Conservation (phyloP, 768 basidiomycete species). For the Lactarius akahatsu region DNA sequence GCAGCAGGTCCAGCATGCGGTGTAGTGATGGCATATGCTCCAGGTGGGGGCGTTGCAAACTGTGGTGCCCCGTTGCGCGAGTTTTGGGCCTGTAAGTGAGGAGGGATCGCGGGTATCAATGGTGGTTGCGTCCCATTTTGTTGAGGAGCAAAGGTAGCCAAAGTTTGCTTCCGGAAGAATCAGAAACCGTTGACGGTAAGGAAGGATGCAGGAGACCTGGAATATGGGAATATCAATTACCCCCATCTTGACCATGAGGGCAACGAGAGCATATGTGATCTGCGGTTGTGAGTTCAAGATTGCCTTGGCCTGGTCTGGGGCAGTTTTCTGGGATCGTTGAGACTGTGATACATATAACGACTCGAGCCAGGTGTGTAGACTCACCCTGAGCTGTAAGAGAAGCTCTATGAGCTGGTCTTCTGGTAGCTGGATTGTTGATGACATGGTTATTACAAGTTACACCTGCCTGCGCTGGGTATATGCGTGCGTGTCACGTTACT, state of each 20-base stretch:
- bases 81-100: conserved; percentile 36
- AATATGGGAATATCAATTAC: conserved; percentile 74
- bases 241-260: conserved; percentile 75
- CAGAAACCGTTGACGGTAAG: not conserved
- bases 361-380: not conserved
- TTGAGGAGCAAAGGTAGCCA: conserved; percentile 49
- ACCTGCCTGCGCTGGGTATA: not conserved
- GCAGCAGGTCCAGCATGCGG: conserved; percentile 20
- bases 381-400: conserved; percentile 69
- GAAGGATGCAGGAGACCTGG: conserved; percentile 47
- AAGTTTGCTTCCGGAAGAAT: conserved; percentile 53
- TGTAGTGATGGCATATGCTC: conserved; percentile 7
- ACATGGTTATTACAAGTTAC: conserved; percentile 40
- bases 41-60: conserved; percentile 15
- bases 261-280: conserved; percentile 74
- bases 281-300: conserved; percentile 73
- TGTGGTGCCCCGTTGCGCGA: conserved; percentile 29
- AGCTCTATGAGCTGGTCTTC: conserved; percentile 72
- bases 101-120: conserved; percentile 34
- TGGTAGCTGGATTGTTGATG: conserved; percentile 48
- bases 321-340: conserved; percentile 57
- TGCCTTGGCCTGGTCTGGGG: conserved; percentile 62
- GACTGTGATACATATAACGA: not conserved
- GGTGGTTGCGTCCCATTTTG: conserved; percentile 26
- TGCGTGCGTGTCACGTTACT: conserved; percentile 19